Percentiles rank a stretch among this genome's conserved stretches.
Conservation (phyloP, 179 eudicot species). For the Vitellaria paradoxa region DNA sequence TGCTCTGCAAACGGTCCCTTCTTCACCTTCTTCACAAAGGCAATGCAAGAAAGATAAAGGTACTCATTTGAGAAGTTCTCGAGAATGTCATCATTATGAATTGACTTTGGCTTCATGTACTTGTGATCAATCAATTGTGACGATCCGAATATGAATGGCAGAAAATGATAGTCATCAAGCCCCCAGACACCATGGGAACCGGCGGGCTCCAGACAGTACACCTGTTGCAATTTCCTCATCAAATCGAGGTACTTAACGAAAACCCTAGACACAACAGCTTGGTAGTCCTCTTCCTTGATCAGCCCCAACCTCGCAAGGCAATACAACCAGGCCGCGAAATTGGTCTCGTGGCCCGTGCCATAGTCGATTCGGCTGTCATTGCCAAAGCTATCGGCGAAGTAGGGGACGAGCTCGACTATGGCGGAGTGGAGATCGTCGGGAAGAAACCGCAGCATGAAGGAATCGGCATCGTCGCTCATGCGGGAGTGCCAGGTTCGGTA, state of each 20-base stretch:
- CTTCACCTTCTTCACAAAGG: constrained; percentile 80
- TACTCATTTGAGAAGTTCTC: constrained; percentile 82
- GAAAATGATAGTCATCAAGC: constrained; percentile 87
- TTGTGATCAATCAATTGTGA: constrained; percentile 92
- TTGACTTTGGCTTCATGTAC: constrained; percentile 97
- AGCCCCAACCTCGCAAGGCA: constrained; percentile 76
- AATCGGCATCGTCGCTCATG: constrained; percentile 38
- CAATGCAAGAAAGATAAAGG: constrained; percentile 68
- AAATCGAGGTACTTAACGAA: constrained; percentile 75
- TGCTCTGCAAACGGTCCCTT: constrained; percentile 90
- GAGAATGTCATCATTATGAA: constrained; percentile 83
- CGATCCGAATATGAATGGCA: constrained; percentile 85
- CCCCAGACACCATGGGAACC: constrained; percentile 99
- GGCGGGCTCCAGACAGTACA: constrained; percentile 83
- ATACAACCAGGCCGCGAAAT: constrained; percentile 91
- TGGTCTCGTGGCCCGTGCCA: constrained; percentile 92
- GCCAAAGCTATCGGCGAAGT: constrained; percentile 83
- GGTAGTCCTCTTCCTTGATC: constrained; percentile 78
- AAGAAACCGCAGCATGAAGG: constrained; percentile 37
- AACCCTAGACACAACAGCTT: constrained; percentile 68
- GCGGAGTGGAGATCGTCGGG: constrained; percentile 35
- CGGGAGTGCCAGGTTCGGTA: constrained; percentile 66
- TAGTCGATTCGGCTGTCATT: constrained; percentile 79
- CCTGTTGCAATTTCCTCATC: constrained; percentile 83
- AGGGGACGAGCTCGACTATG: constrained; percentile 54